A percentile compares a stretch with the other conserved stretches of the same genome.
These are phyloP conservation scores for Lentinus polychrous DNA, from an alignment of 1,284 basidiomycete species.

Conservation along the genomic window DNA sequence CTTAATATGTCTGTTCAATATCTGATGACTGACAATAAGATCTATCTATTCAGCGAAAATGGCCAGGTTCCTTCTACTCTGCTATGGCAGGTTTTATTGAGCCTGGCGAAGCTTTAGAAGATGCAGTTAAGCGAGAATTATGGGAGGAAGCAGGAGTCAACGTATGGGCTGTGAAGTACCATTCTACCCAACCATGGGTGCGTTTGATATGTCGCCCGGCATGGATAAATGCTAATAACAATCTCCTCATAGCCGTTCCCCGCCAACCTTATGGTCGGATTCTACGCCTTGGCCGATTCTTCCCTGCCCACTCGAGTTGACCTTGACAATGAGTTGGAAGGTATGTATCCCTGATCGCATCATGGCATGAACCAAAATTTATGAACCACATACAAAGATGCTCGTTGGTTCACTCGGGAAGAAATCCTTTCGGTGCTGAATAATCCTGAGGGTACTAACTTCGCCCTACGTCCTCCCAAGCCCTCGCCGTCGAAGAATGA, in stretches of 20 bases:
- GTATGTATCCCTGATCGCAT: constrained; percentile 32
- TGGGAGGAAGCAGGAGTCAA: constrained; percentile 92
- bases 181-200: constrained; percentile 82
- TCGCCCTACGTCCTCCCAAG: constrained; percentile 51
- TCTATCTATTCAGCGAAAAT: constrained; percentile 29
- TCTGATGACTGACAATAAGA: too few species aligned
- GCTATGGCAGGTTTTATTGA: constrained; percentile 90
- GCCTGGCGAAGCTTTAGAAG: constrained; percentile 92
- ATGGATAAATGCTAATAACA: constrained; percentile 1
- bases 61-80: constrained; percentile 73
- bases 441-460: constrained; percentile 43
- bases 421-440: constrained; percentile 60
- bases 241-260: constrained; percentile 63
- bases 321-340: constrained; percentile 92
- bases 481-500: constrained; percentile 19
- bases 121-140: constrained; percentile 88
- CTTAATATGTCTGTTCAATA: neutral
- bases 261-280: constrained; percentile 88
- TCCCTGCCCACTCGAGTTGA: constrained; percentile 75
- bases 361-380: neutral
- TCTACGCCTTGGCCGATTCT: constrained; percentile 74
- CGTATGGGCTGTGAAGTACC: constrained; percentile 82
- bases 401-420: constrained; percentile 75
- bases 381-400: constrained; percentile 43
- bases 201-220: constrained; percentile 13